A percentile compares a stretch with the other conserved stretches of the same genome.
These are phyloP conservation scores for Hymenotorrendiella dingleyae DNA, from an alignment of 2,329 filamentous ascomycete genomes.

Conservation along the genomic window DNA sequence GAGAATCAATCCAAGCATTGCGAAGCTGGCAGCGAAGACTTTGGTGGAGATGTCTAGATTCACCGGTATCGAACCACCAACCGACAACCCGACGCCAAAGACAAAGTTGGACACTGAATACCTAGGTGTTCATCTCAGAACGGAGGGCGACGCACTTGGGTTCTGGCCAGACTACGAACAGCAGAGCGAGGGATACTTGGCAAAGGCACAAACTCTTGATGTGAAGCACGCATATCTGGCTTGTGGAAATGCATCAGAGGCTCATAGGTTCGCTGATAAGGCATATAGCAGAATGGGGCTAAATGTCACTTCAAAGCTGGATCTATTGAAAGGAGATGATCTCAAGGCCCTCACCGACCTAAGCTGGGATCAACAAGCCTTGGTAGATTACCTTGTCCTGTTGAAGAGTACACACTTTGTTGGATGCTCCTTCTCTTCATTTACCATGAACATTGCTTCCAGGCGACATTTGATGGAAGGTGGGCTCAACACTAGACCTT, in stretches of 20 bases:
- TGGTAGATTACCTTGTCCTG: conserved; percentile 47
- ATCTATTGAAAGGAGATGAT: conserved; percentile 37
- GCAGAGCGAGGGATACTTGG: conserved; percentile 37
- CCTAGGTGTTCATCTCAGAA: conserved; percentile 42
- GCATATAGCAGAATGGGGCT: conserved; percentile 32
- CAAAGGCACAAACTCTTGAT: conserved; percentile 28
- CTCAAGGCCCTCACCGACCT: conserved; percentile 32
- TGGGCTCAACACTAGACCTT: conserved; percentile 33
- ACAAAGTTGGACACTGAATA: conserved; percentile 16
- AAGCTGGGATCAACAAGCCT: conserved; percentile 43
- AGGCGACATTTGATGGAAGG: conserved; percentile 38
- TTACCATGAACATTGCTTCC: conserved; percentile 41
- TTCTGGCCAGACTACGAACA: conserved; percentile 40
- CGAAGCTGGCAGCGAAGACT: conserved; percentile 35
- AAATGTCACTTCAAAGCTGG: conserved; percentile 37
- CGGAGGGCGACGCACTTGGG: conserved; percentile 41
- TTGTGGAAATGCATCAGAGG: conserved; percentile 40
- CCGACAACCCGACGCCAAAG: no score
- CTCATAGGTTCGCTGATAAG: conserved; percentile 32
- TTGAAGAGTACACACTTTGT: conserved; percentile 38
- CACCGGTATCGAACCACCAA: conserved; percentile 21
- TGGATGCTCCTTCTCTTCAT: conserved; percentile 43
- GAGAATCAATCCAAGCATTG: conserved; percentile 37
- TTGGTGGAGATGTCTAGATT: conserved; percentile 32
- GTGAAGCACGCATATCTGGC: conserved; percentile 40